These are phyloP conservation scores for Tetracladium marchalianum DNA, from an alignment of 495 filamentous ascomycete genomes.

Conservation along the genomic window DNA sequence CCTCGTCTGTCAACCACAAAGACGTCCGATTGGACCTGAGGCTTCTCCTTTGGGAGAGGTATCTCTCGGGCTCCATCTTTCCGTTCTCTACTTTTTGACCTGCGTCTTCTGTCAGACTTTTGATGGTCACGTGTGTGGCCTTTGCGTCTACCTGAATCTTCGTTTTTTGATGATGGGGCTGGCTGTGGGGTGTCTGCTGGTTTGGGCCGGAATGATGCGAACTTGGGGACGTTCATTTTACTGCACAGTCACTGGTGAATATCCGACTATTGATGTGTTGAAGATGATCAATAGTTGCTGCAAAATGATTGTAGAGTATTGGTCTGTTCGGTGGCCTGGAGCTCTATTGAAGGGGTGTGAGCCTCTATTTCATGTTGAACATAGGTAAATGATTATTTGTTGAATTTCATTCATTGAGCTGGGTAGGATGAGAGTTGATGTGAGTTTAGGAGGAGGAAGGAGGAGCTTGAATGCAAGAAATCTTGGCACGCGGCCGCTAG, in stretches of 20 bases:
- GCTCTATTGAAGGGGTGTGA: no score
- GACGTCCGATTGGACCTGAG: background rate
- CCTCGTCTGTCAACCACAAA: constrained; percentile 49
- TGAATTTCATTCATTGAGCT: no score
- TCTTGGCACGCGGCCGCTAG: no score
- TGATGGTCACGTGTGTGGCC: no score
- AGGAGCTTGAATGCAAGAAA: no score
- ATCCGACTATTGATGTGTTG: background rate
- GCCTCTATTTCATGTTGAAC: no score
- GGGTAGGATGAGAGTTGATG: no score
- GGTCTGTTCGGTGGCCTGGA: no score
- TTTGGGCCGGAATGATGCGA: constrained; percentile 57
- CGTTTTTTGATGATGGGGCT: constrained; percentile 3
- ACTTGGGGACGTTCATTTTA: constrained; percentile 45
- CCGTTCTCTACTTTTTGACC: constrained; percentile 13
- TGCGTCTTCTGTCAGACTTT: constrained; percentile 2
- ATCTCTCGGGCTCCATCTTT: constrained; percentile 4
- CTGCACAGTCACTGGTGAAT: constrained; percentile 12
- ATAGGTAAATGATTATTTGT: no score
- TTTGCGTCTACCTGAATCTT: background rate
- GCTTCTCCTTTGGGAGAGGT: background rate
- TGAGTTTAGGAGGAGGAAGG: no score
- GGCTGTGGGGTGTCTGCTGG: constrained; percentile 12
- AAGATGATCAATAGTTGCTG: no score
- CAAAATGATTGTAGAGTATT: no score